These are phyloP conservation scores for Diaporthe vaccinii DNA, from an alignment of 2,329 filamentous ascomycete species.

Conservation along the genomic window DNA sequence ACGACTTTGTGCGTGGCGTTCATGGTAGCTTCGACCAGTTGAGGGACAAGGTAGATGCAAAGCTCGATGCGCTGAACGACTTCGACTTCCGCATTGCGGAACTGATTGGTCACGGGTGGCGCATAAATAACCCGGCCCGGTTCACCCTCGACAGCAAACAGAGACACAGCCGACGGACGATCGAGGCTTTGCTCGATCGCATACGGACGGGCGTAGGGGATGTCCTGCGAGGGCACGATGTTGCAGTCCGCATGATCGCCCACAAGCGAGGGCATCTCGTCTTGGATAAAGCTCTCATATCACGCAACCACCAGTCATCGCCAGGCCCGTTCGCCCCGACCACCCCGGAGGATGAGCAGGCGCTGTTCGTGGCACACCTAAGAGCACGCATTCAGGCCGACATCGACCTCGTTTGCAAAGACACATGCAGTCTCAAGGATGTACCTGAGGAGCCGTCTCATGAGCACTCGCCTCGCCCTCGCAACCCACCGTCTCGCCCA, in stretches of 20 bases:
- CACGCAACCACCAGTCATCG: constrained; percentile 51
- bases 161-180: constrained; percentile 59
- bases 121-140: constrained; percentile 59
- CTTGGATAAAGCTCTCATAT: constrained; percentile 62
- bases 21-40: constrained; percentile 53
- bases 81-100: constrained; percentile 63
- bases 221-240: constrained; percentile 61
- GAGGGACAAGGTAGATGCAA: constrained; percentile 58
- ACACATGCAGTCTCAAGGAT: constrained; percentile 62
- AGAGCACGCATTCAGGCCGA: constrained; percentile 61
- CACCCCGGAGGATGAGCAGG: constrained; percentile 41
- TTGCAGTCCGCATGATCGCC: constrained; percentile 61
- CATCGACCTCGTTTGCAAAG: constrained; percentile 63
- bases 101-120: constrained; percentile 61
- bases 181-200: constrained; percentile 64
- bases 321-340: constrained; percentile 25
- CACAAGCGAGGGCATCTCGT: constrained; percentile 68
- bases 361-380: constrained; percentile 55
- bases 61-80: constrained; percentile 59
- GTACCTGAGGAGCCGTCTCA: constrained; percentile 46
- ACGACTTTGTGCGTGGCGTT: constrained; percentile 57
- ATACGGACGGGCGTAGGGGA: constrained; percentile 65
- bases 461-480: constrained; percentile 29
- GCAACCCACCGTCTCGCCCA: constrained; percentile 13
- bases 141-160: constrained; percentile 58